Conservation (phyloP, 345 rosid genomes). For the Heritiera fomes region DNA sequence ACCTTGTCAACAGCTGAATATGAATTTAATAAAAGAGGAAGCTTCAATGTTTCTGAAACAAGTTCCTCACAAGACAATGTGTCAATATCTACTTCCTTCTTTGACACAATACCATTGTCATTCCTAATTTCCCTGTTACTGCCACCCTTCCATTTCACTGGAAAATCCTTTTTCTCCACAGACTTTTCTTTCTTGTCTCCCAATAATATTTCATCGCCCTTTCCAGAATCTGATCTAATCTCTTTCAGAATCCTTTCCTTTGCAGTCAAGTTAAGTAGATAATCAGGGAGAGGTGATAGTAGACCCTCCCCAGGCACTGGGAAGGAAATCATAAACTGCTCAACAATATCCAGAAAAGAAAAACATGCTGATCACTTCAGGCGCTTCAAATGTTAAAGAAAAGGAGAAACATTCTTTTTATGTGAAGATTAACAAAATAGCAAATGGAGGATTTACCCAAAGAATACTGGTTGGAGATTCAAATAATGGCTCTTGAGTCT, state of each 20-base stretch:
- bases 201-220: slow-evolving; percentile 40
- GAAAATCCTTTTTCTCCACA: slow-evolving; percentile 43
- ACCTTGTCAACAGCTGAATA: slow-evolving; percentile 29
- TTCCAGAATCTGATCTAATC: slow-evolving; percentile 43
- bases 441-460: slow-evolving; percentile 48
- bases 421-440: slow-evolving; percentile 26
- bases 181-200: slow-evolving; percentile 48
- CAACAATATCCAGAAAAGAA: slow-evolving; percentile 33
- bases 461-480: slow-evolving; percentile 74
- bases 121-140: slow-evolving; percentile 32
- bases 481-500: slow-evolving; percentile 42
- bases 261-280: slow-evolving; percentile 51
- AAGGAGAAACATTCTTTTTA: background rate
- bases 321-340: slow-evolving; percentile 79
- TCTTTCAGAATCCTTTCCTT: slow-evolving; percentile 43
- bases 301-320: slow-evolving; percentile 49
- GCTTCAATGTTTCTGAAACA: slow-evolving; percentile 62
- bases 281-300: slow-evolving; percentile 83
- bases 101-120: slow-evolving; percentile 30
- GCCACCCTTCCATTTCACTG: slow-evolving; percentile 38
- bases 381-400: background rate
- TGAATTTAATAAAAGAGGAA: slow-evolving; percentile 63
- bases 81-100: slow-evolving; percentile 48
- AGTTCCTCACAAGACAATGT: slow-evolving; percentile 60
- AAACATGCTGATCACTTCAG: slow-evolving; percentile 23